Conservation (phyloP, 257 asterid genomes). For the Phtheirospermum japonicum region DNA sequence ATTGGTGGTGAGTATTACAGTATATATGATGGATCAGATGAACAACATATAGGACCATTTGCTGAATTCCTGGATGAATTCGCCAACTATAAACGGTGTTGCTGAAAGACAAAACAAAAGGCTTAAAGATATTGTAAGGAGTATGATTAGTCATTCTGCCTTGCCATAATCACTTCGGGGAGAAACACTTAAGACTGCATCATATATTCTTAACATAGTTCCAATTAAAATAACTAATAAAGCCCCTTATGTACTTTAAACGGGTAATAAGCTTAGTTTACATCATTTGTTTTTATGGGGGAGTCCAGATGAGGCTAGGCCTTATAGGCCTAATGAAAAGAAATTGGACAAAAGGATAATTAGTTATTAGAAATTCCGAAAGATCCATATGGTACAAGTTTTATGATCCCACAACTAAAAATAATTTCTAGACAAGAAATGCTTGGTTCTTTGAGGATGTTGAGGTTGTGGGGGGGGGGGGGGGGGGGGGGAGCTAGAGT, state of each 20-base stretch:
- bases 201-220: background rate
- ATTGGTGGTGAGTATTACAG: background rate
- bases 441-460: too few species aligned
- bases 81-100: background rate
- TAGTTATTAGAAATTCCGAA: too few species aligned
- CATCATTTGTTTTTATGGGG: background rate
- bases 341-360: too few species aligned
- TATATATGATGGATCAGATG: background rate
- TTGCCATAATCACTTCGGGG: background rate
- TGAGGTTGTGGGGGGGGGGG: background rate
- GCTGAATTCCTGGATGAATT: background rate
- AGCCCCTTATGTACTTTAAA: background rate
- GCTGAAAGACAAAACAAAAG: background rate
- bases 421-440: background rate
- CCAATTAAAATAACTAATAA: background rate
- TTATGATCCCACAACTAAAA: background rate
- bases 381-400: too few species aligned
- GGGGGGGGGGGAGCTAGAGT: background rate
- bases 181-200: background rate
- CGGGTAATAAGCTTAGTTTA: background rate
- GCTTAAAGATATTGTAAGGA: background rate
- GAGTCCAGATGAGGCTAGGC: too few species aligned
- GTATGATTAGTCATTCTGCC: background rate
- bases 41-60: background rate
- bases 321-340: too few species aligned